phyloP scores from a whole-genome alignment of 2,329 filamentous ascomycete species.

The Nemania bipapillata region DNA sequence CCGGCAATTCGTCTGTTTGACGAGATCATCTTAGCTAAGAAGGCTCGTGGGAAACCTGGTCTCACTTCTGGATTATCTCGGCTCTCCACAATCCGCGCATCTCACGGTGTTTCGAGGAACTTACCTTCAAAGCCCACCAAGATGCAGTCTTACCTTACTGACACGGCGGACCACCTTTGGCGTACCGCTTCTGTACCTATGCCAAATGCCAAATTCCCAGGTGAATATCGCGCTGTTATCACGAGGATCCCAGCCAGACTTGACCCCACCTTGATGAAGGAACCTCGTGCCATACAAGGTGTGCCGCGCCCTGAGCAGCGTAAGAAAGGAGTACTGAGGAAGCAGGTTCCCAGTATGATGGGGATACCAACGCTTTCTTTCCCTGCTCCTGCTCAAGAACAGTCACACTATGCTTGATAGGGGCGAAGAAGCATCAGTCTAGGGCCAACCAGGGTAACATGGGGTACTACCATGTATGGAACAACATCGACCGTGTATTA shows the following conservation, averaged over 20 bases:
- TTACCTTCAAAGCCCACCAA: slow-evolving; percentile 55
- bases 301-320: slow-evolving; percentile 73
- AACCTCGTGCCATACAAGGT: slow-evolving; percentile 88
- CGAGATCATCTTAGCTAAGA: slow-evolving; percentile 84
- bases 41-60: slow-evolving; percentile 71
- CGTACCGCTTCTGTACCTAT: slow-evolving; percentile 71
- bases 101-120: slow-evolving; percentile 62
- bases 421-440: not conserved
- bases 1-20: slow-evolving; percentile 80
- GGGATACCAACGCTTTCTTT: slow-evolving; percentile 45
- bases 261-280: slow-evolving; percentile 87
- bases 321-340: slow-evolving; percentile 62
- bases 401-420: not conserved
- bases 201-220: slow-evolving; percentile 70
- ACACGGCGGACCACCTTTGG: slow-evolving; percentile 83
- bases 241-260: slow-evolving; percentile 81
- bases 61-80: slow-evolving; percentile 73
- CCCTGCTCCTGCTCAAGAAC: slow-evolving; percentile 39
- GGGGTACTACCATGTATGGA: not conserved
- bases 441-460: not conserved
- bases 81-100: slow-evolving; percentile 68
- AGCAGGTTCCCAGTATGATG: slow-evolving; percentile 63
- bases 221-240: slow-evolving; percentile 70
- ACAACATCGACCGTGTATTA: slow-evolving; percentile 4
- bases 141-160: slow-evolving; percentile 71